Evolutionary conservation across 306 rosid species (phyloP).

Genomic region (Benincasa hispida): DNA sequence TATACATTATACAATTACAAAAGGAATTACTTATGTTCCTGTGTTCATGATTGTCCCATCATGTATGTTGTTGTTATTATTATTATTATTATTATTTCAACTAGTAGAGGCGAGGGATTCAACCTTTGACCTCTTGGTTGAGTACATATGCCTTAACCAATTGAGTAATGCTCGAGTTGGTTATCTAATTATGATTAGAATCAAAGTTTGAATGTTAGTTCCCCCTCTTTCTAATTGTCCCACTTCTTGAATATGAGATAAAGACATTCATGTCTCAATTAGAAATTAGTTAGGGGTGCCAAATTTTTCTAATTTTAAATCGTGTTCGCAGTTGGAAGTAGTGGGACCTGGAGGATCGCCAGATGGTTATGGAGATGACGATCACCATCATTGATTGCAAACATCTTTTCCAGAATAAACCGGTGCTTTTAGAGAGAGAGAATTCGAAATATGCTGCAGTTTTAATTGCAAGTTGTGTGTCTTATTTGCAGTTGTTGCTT

Average conservation of each 20-base stretch:
- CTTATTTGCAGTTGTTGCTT: background rate
- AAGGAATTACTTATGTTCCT: background rate
- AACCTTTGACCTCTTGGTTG: no score
- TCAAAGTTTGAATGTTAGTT: background rate
- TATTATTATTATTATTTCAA: no score
- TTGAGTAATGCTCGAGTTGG: no score
- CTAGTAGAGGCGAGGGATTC: no score
- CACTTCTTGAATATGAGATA: background rate
- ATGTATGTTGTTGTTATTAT: no score
- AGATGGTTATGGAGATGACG: conserved; percentile 22
- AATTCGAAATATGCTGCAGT: background rate
- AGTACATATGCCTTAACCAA: no score
- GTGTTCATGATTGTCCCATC: no score
- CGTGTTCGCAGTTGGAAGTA: conserved; percentile 26
- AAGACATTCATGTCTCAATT: background rate
- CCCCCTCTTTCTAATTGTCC: background rate
- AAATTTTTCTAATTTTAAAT: background rate
- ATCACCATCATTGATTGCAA: conserved; percentile 22
- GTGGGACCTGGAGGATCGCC: conserved; percentile 37
- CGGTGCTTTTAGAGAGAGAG: background rate
- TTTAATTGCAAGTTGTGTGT: background rate
- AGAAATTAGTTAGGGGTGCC: background rate
- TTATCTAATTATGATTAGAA: background rate
- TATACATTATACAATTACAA: no score
- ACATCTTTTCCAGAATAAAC: background rate